phyloP scores from a whole-genome alignment of 176 grass and related monocot species.

The Zea mays region Zm-B73-REFERENCE-NAM-5.0 NC_050100.1:169307001-169307500 shows the following conservation, averaged over 20 bases:
- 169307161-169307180: constrained; percentile 1
- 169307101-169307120: background rate
- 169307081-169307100: background rate
- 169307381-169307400: constrained; percentile 35
- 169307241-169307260: constrained; percentile 58
- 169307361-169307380: constrained; percentile 35
- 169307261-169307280: constrained; percentile 60
- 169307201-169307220: constrained; percentile 59
- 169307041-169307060: background rate
- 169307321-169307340: constrained; percentile 3
- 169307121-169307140: background rate
- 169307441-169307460: constrained; percentile 56
- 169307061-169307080: constrained; percentile 3
- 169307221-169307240: constrained; percentile 57
- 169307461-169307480: constrained; percentile 52
- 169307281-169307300: constrained; percentile 59
- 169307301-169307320: constrained; percentile 59
- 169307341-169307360: background rate
- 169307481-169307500: constrained; percentile 63
- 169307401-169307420: constrained; percentile 38
- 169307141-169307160: background rate
- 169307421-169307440: constrained; percentile 59
- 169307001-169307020: constrained; percentile 3
- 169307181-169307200: constrained; percentile 28
- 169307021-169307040: constrained; percentile 12